Conservation (phyloP, 2,329 filamentous ascomycete species). For the Alternaria viburni region DNA sequence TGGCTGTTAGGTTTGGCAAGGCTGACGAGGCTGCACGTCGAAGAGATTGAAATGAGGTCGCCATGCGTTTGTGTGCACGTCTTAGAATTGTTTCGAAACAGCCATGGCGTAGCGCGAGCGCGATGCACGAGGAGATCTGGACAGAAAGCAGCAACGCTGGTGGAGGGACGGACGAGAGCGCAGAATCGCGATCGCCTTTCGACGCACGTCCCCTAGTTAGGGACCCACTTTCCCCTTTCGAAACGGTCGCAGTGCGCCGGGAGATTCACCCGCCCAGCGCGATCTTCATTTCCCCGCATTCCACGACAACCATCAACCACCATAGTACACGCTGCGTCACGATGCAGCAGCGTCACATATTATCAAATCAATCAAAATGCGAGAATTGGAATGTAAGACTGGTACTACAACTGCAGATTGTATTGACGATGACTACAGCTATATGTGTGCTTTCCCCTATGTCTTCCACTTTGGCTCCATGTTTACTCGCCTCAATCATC, state of each 20-base stretch:
- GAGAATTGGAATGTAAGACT: background rate
- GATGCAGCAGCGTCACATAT: background rate
- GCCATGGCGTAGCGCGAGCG: background rate
- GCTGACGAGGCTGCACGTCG: background rate
- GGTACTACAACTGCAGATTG: background rate
- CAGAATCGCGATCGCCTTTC: background rate
- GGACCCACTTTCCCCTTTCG: background rate
- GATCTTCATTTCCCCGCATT: background rate
- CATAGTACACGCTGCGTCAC: background rate
- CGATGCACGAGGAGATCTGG: fast-evolving
- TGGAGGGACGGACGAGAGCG: background rate
- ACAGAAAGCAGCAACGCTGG: background rate
- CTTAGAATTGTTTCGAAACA: background rate
- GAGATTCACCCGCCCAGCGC: background rate
- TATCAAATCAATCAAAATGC: background rate
- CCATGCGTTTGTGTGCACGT: too few species aligned
- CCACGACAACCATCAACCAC: background rate
- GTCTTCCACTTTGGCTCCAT: background rate
- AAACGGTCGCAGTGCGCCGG: background rate
- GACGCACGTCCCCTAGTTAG: too few species aligned
- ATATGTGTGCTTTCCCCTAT: background rate
- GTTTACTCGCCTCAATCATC: background rate
- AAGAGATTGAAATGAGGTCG: background rate
- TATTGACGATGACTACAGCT: background rate
- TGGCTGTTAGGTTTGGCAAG: background rate